phyloP scores from a whole-genome alignment of 2,329 filamentous ascomycete species.

The Arthroderma sp. region DNA sequence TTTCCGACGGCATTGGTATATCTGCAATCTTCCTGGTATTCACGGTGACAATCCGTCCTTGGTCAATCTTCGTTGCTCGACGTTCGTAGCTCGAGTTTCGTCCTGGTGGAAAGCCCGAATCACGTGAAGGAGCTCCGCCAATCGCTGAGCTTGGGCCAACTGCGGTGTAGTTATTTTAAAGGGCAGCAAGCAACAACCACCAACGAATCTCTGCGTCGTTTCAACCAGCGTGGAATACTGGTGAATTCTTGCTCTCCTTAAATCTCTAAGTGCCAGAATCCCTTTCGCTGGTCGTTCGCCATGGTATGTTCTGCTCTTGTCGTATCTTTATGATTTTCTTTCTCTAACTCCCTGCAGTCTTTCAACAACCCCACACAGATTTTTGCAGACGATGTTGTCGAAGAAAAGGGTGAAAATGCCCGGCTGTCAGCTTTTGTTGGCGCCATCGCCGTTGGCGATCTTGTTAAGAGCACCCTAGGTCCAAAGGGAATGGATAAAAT shows the following conservation, averaged over 20 bases:
- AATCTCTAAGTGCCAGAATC: too few species aligned
- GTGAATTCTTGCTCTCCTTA: too few species aligned
- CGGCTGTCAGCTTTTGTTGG: constrained; percentile 96
- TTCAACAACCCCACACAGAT: constrained; percentile 78
- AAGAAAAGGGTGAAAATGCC: constrained; percentile 98
- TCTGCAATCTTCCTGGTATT: not conserved
- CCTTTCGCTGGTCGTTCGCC: not conserved
- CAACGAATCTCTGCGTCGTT: too few species aligned
- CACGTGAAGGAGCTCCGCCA: too few species aligned
- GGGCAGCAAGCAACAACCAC: too few species aligned
- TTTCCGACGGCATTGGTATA: not conserved
- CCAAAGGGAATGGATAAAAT: constrained; percentile 99
- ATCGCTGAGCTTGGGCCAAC: too few species aligned
- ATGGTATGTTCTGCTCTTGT: constrained; percentile 9
- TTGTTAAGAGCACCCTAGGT: constrained; percentile 93
- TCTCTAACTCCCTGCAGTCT: constrained; percentile 9
- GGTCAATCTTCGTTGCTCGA: too few species aligned
- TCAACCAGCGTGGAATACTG: too few species aligned
- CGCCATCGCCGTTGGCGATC: constrained; percentile 90
- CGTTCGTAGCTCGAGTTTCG: too few species aligned
- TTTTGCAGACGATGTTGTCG: constrained; percentile 90
- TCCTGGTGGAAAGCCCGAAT: too few species aligned
- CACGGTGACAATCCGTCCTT: too few species aligned
- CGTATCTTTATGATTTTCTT: not conserved
- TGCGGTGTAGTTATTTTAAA: too few species aligned